phyloP scores from a whole-genome alignment of 176 grass and related monocot species.

The Raddia distichophylla region DNA sequence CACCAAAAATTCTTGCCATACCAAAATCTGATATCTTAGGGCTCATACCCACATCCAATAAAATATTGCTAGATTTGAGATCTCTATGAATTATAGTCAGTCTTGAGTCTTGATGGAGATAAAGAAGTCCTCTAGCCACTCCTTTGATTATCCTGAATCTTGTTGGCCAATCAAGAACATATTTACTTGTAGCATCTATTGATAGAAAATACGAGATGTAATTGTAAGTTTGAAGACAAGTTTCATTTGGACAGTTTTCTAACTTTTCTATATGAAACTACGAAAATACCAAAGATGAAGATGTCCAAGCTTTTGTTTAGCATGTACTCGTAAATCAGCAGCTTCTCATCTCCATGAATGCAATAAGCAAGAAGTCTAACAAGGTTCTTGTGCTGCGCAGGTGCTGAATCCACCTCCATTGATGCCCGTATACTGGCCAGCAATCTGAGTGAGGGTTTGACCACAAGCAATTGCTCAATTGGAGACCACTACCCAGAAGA shows the following conservation, averaged over 20 bases:
- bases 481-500: too few species aligned
- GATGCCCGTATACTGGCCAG: too few species aligned
- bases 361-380: slow-evolving; percentile 33
- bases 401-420: too few species aligned
- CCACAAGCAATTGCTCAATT: too few species aligned
- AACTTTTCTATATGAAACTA: not conserved
- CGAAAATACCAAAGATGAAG: slow-evolving; percentile 18
- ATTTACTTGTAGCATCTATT: slow-evolving; percentile 19
- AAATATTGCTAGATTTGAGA: not conserved
- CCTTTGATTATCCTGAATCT: too few species aligned
- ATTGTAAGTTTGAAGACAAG: not conserved
- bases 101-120: not conserved
- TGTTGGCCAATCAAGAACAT: slow-evolving; percentile 42
- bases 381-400: too few species aligned
- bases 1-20: not conserved
- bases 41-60: not conserved
- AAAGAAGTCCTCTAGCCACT: not conserved
- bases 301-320: slow-evolving; percentile 32
- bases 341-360: slow-evolving; percentile 34
- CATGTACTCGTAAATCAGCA: slow-evolving; percentile 27
- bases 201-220: not conserved
- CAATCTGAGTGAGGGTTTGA: too few species aligned
- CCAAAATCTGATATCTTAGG: not conserved
- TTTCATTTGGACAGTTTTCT: not conserved
- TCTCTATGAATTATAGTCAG: not conserved